Conservation (phyloP, 768 basidiomycete species). For the Suillus discolor region DNA sequence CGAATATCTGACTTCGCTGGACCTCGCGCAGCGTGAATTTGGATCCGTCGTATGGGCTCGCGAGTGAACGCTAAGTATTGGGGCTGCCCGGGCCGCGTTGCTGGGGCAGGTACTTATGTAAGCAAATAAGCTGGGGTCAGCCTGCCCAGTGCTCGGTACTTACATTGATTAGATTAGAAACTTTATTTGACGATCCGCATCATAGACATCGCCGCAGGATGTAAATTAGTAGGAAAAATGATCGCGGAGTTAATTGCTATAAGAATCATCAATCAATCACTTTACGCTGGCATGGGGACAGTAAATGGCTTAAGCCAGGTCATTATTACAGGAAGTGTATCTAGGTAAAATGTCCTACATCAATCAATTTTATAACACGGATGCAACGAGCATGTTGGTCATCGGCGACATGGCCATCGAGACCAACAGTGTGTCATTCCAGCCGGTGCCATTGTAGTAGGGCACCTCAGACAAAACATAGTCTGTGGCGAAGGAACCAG, state of each 20-base stretch:
- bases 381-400: conserved; percentile 17
- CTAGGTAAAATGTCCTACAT: too few species aligned
- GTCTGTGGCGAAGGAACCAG: conserved; percentile 48
- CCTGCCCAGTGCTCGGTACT: background rate
- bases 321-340: background rate
- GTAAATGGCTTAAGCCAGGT: background rate
- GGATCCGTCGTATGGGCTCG: background rate
- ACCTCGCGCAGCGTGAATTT: background rate
- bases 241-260: background rate
- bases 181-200: background rate
- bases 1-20: background rate
- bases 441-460: conserved; percentile 31
- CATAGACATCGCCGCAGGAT: background rate
- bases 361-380: conserved; percentile 5
- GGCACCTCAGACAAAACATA: conserved; percentile 41
- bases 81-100: background rate
- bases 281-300: background rate
- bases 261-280: background rate
- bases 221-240: background rate
- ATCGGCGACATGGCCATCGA: conserved; percentile 37
- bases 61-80: background rate
- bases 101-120: too few species aligned
- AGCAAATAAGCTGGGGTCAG: too few species aligned
- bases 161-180: background rate
- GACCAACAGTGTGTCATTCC: conserved; percentile 37